Percentiles rank a stretch among this genome's conserved stretches.
phyloP scores from a whole-genome alignment of 805 yeast species.

The Wickerhamiella spandovensis region DNA sequence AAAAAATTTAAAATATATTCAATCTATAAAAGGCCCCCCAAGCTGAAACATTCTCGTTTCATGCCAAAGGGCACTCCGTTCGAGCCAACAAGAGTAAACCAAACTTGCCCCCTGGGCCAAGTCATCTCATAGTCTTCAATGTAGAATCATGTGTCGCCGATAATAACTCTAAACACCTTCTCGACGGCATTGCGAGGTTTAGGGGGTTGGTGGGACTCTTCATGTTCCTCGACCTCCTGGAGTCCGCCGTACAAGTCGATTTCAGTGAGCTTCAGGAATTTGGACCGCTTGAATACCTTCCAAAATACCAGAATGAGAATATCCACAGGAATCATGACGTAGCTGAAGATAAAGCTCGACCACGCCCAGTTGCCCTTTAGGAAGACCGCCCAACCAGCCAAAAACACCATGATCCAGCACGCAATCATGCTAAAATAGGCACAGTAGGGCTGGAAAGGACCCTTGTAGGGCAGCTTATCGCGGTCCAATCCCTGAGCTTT shows the following conservation, averaged over 20 bases:
- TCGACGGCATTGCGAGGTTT: conserved; percentile 43
- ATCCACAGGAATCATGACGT: conserved; percentile 54
- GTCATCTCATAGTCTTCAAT: no score
- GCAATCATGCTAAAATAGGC: conserved; percentile 36
- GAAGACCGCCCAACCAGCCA: conserved; percentile 61
- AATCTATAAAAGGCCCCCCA: background rate
- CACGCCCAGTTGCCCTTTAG: conserved; percentile 52
- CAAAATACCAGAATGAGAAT: conserved; percentile 36
- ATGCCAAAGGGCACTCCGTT: no score
- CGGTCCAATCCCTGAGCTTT: conserved; percentile 39
- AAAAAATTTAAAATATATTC: background rate
- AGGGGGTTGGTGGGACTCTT: conserved; percentile 16
- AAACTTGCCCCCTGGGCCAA: no score
- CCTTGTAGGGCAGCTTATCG: conserved; percentile 34
- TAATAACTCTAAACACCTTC: conserved; percentile 22
- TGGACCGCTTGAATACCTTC: conserved; percentile 39
- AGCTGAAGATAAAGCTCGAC: conserved; percentile 51
- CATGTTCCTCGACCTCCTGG: conserved; percentile 48
- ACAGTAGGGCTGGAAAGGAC: conserved; percentile 48
- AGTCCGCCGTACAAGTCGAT: conserved; percentile 44
- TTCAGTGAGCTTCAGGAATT: conserved; percentile 32
- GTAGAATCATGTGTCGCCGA: conserved; percentile 14
- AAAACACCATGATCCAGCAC: conserved; percentile 38
- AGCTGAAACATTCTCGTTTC: background rate
- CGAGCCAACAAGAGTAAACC: background rate